These are phyloP conservation scores for Eucalyptus sp. DNA, from an alignment of 345 rosid genomes.

Conservation along the genomic window DNA sequence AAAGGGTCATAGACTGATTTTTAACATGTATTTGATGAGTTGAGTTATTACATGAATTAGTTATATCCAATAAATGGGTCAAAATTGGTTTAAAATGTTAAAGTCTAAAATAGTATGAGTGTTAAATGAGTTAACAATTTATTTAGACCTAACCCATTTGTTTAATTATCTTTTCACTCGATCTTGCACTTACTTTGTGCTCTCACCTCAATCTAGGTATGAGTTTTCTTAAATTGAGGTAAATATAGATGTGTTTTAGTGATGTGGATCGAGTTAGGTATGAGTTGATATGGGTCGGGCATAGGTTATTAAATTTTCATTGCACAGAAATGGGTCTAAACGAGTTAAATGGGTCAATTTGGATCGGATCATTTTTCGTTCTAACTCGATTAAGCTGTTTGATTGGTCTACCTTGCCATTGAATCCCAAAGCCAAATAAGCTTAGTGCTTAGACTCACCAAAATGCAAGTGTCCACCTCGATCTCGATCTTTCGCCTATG, in stretches of 20 bases:
- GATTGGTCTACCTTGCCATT: not conserved
- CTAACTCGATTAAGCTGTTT: not conserved
- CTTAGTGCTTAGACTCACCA: not conserved
- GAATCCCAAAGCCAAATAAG: not conserved
- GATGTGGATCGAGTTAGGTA: too few species aligned
- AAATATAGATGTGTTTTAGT: too few species aligned
- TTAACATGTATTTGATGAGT: not conserved
- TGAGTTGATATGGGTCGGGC: too few species aligned
- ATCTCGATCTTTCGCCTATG: not conserved
- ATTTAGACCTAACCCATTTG: not conserved
- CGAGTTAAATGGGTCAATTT: too few species aligned
- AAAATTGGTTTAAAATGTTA: too few species aligned
- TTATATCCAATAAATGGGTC: not conserved
- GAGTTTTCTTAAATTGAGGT: too few species aligned
- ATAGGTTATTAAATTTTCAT: too few species aligned
- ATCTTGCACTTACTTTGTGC: too few species aligned
- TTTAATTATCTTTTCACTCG: too few species aligned
- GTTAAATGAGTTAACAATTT: not conserved
- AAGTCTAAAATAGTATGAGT: too few species aligned
- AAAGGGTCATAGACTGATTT: not conserved
- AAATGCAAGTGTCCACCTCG: not conserved
- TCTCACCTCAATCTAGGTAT: too few species aligned
- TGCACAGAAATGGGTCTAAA: rapidly evolving
- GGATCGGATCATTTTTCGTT: not conserved
- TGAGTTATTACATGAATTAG: not conserved